A percentile compares a stretch with the other conserved stretches of the same genome.
Conservation (phyloP, 176 grass and related monocot genomes). For the Triticum monococcum region DNA sequence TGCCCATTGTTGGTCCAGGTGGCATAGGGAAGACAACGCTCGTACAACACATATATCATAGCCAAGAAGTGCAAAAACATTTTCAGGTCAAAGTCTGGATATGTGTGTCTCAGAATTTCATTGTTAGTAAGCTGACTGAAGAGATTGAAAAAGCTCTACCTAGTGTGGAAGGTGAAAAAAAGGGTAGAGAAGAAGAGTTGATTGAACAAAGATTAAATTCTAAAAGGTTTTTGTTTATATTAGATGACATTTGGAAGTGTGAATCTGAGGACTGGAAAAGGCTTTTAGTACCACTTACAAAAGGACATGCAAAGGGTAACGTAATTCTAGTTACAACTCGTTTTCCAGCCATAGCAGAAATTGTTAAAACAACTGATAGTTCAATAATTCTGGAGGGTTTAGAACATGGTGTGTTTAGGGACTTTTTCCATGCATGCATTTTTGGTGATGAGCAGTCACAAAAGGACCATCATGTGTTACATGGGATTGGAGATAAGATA, state of each 20-base stretch:
- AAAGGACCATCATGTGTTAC: not conserved
- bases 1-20: constrained; percentile 40
- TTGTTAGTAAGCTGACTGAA: not conserved
- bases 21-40: constrained; percentile 55
- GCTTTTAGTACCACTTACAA: not conserved
- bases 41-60: constrained; percentile 19
- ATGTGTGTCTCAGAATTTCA: constrained; percentile 39
- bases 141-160: not conserved
- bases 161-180: not conserved
- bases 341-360: not conserved
- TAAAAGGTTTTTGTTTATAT: constrained; percentile 2
- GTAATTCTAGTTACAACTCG: constrained; percentile 29
- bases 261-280: constrained; percentile 6
- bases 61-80: not conserved
- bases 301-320: not conserved
- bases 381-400: not conserved
- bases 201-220: constrained; percentile 9
- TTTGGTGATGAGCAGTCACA: not conserved
- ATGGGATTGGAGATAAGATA: not conserved
- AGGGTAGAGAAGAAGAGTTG: rapidly evolving
- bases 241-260: constrained; percentile 33
- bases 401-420: not conserved
- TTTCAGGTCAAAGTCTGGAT: constrained; percentile 34
- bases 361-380: not conserved
- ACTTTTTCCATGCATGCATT: constrained; percentile 4